These are phyloP conservation scores for Adiantum capillusveneris DNA, from an alignment of 75 land plant species.

Conservation along the genomic window DNA sequence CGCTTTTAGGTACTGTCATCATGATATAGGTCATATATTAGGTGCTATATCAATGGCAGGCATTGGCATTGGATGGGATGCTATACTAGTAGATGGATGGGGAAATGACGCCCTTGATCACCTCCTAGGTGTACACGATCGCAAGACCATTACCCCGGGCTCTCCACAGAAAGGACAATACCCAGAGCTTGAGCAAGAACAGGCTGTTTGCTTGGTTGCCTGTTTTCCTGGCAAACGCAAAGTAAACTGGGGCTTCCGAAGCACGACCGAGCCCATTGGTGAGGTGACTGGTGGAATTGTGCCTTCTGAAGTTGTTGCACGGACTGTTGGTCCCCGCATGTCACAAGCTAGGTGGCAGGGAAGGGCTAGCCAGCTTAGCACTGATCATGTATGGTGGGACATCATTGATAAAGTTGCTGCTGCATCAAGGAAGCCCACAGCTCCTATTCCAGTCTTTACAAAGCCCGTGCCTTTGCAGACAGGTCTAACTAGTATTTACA, in stretches of 20 bases:
- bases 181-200: conserved; percentile 76
- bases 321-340: conserved; percentile 2
- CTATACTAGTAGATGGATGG: conserved; percentile 63
- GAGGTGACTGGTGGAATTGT: neutral
- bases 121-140: conserved; percentile 44
- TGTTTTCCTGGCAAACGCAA: conserved; percentile 40
- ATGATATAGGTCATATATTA: conserved; percentile 92
- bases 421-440: conserved; percentile 59
- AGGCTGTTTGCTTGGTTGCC: conserved; percentile 66
- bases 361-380: conserved; percentile 63
- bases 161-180: conserved; percentile 35
- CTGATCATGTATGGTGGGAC: conserved; percentile 86
- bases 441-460: conserved; percentile 29
- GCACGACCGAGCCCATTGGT: conserved; percentile 16
- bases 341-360: conserved; percentile 53
- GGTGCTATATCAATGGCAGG: conserved; percentile 85
- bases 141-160: neutral
- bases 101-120: conserved; percentile 39
- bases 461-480: conserved; percentile 10
- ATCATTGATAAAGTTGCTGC: conserved; percentile 71
- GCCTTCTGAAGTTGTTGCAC: neutral
- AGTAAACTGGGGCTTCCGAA: conserved; percentile 13
- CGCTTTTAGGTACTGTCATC: conserved; percentile 91
- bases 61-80: conserved; percentile 80
- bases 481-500: conserved; percentile 16